Evolutionary conservation across 2,329 filamentous ascomycete genomes (phyloP).

Genomic region (Xylariomycetidae sp.): DNA sequence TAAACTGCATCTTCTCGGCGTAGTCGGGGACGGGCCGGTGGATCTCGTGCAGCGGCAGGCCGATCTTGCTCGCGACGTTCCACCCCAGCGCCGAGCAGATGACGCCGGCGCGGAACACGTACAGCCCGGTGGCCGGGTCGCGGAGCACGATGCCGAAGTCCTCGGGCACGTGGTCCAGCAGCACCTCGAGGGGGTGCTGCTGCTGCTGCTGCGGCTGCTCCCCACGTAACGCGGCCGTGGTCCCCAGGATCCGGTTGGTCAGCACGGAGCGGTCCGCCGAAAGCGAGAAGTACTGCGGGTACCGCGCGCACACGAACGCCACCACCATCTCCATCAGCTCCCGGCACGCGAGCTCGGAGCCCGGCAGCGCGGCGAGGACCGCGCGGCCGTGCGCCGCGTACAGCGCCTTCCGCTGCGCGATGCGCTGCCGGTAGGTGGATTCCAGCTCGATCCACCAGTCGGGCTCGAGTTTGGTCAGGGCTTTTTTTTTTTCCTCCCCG

Average conservation of each 20-base stretch:
- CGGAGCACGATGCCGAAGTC: constrained; percentile 75
- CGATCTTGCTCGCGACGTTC: constrained; percentile 71
- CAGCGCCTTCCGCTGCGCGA: constrained; percentile 62
- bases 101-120: constrained; percentile 67
- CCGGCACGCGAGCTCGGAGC: constrained; percentile 72
- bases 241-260: constrained; percentile 62
- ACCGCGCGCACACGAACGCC: constrained; percentile 72
- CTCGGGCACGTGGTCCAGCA: constrained; percentile 75
- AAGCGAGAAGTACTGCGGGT: constrained; percentile 67
- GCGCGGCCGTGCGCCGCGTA: constrained; percentile 55
- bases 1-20: constrained; percentile 80
- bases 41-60: constrained; percentile 62
- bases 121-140: constrained; percentile 64
- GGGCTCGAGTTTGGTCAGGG: constrained; percentile 68
- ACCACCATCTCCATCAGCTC: constrained; percentile 84
- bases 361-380: constrained; percentile 64
- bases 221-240: constrained; percentile 49
- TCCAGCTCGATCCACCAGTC: constrained; percentile 92
- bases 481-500: too few relatives aligned
- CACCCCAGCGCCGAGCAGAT: constrained; percentile 78
- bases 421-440: constrained; percentile 59
- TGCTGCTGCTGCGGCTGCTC: too few relatives aligned
- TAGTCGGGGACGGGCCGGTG: constrained; percentile 75
- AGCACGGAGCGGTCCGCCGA: constrained; percentile 47
- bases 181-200: constrained; percentile 62